Evolutionary conservation across 805 yeast genomes (phyloP), one percentile per base, ranked within the genome.

Genomic region (Candida golubevii): DNA sequence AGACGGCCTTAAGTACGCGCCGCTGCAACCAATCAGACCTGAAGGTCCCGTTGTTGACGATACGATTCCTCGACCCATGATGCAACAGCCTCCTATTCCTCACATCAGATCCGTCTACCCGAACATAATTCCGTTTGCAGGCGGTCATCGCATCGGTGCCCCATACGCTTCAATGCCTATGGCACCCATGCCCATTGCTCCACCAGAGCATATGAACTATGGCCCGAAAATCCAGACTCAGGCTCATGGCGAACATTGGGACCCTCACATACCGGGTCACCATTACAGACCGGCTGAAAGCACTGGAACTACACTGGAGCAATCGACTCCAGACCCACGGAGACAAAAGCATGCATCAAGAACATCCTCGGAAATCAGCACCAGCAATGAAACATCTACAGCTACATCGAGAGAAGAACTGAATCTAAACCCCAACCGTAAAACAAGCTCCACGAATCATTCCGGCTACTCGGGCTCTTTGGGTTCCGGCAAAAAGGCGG

Each of bases 401-500:
- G 23, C 23, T 18, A 18, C 23, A 18, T 18, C 23, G 5, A 18
- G 23, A 18, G 23, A 18, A 18, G 5, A 18, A 18, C 4, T 5
- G 23, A 18, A 18, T 18, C 23, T 3, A 18, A 18, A 3, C 23
- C 23, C 23, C 23, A 3, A 18, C 23, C 23, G 23, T 18, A 18
- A 18, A 18, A 18, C 4, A 18, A 18, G 23, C 23, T 5, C 5
- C 23, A 18, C 23, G 5, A 18, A 18, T 18, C 23, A 18, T 5
- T 18, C 23, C 3, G 23, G 23, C 23, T 5, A 18, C 23, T 18
- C 23, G 5, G 23, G 23, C 23, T 18, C 23, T 5, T 18, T 18
- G 5, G 23, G 23, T 18, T 18, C 23, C 32, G n/a, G 32, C 30
- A 51, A 49, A 15, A 56, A 56, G 7, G 53, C 69, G n/a, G 77